phyloP scores from a whole-genome alignment of 208 protist species.

The Leptomonas pyrrhocoris region DNA sequence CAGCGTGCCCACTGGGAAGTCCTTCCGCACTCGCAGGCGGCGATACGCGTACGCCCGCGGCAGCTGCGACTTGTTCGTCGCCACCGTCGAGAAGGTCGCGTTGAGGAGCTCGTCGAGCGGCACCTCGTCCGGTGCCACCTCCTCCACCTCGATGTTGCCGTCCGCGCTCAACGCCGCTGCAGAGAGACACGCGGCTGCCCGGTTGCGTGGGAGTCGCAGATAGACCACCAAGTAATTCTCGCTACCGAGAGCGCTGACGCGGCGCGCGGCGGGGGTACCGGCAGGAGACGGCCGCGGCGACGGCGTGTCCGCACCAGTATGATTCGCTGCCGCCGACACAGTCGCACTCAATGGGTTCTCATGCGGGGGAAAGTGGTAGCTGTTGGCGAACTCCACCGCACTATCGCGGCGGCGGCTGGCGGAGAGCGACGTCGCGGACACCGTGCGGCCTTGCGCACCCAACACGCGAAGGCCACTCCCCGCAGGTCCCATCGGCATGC shows the following conservation, averaged over 20 bases:
- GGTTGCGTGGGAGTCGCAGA: slow-evolving; percentile 30
- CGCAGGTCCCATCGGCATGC: slow-evolving; percentile 13
- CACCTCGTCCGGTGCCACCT: slow-evolving; percentile 20
- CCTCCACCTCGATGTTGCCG: slow-evolving; percentile 15
- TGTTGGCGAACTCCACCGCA: slow-evolving; percentile 29
- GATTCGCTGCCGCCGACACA: background rate
- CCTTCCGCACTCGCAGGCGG: slow-evolving; percentile 45
- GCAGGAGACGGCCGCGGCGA: slow-evolving; percentile 9
- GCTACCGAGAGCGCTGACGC: background rate
- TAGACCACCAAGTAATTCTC: slow-evolving; percentile 24
- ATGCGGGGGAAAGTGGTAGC: slow-evolving; percentile 8
- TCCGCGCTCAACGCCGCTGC: slow-evolving; percentile 22
- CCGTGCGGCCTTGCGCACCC: slow-evolving; percentile 14
- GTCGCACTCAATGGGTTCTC: background rate
- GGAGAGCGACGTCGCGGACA: slow-evolving; percentile 20
- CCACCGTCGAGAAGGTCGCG: slow-evolving; percentile 22
- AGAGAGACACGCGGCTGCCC: slow-evolving; percentile 15
- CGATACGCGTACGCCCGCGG: slow-evolving; percentile 34
- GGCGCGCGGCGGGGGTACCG: background rate
- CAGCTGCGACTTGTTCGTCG: slow-evolving; percentile 16
- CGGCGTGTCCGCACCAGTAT: background rate
- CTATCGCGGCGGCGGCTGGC: slow-evolving; percentile 23
- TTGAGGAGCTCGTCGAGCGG: slow-evolving; percentile 17
- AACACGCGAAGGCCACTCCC: slow-evolving; percentile 17
- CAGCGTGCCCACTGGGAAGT: slow-evolving; percentile 61